Base-by-base conservation (phyloP, 78 protist genomes). In the Parvularia atlantis region DNA sequence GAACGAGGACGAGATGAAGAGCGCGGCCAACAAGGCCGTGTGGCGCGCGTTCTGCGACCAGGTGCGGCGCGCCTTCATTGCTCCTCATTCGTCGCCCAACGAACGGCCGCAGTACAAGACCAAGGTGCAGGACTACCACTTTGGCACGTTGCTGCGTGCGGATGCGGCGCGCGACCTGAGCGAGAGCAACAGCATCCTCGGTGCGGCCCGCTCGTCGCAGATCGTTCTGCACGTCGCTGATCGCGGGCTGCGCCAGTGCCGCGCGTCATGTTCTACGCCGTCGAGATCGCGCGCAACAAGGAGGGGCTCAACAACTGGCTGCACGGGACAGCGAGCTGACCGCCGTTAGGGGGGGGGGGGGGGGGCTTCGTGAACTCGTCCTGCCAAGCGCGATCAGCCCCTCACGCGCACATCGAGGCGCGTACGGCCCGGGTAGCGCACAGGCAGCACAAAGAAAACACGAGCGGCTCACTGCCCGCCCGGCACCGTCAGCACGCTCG, bases 231-330 rank as follows among this genome's bases (percentile, higher is more conserved):
- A n/a, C n/a, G n/a, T n/a, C n/a, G n/a, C n/a, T n/a, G n/a, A n/a
- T n/a, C n/a, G n/a, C n/a, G n/a, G n/a, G n/a, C n/a, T n/a, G 22
- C 63, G 30, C 7, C 66, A 61, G 71, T 65, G 14, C 60, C 63
- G 9, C 33, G 82, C 35, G 9, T 53, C 46, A 74, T 68, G 75
- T 77, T 48, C 26, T 43, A 43, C 61, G 73, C 75, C 24, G 28
- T 77, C 46, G 82, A 77, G 52, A 30, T 67, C 19, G 82, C 82
- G 20, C 54, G 82, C 4, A 66, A 68, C 66, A 3, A 28, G 22
- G 82, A 77, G 14, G 74, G 74, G 7, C 2, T 39, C 69, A 77
- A 77, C 65, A n/a, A 63, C n/a, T n/a, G n/a, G n/a, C n/a, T n/a
- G n/a, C n/a, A n/a, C n/a, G n/a, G n/a, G n/a, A n/a, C n/a, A n/a